A percentile compares a stretch with the other conserved stretches of the same genome.
Conservation (phyloP, 1,139 yeast genomes). For the Arxiozyma heterogenica region DNA sequence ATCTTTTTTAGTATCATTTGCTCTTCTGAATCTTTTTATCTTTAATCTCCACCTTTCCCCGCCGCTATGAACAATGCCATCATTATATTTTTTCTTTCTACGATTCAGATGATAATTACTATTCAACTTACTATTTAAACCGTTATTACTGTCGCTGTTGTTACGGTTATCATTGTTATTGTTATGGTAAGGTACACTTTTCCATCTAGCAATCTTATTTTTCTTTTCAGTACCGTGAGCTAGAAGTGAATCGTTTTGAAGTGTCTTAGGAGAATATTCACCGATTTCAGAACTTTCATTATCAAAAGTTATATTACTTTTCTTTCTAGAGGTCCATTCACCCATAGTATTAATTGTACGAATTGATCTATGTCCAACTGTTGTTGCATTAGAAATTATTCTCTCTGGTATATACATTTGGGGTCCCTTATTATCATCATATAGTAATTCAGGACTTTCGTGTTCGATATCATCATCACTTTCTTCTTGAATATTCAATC, state of each 20-base stretch:
- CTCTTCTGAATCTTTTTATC: slow-evolving; percentile 14
- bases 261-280: background rate
- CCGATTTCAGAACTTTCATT: background rate
- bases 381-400: slow-evolving; percentile 20
- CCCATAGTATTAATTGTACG: slow-evolving; percentile 25
- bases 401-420: slow-evolving; percentile 21
- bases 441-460: slow-evolving; percentile 5
- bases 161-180: background rate
- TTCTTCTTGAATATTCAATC: slow-evolving; percentile 5
- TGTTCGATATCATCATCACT: slow-evolving; percentile 1
- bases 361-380: slow-evolving; percentile 24
- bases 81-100: background rate
- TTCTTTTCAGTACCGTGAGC: slow-evolving; percentile 10
- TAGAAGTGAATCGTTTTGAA: background rate
- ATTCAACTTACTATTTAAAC: background rate
- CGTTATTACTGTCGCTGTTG: slow-evolving; percentile 7
- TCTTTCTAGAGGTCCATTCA: slow-evolving; percentile 21
- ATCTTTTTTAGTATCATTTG: slow-evolving; percentile 6
- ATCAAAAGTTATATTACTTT: slow-evolving; percentile 6
- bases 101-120: background rate
- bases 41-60: slow-evolving; percentile 16
- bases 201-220: slow-evolving; percentile 22
- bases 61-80: slow-evolving; percentile 2
- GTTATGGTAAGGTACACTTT: slow-evolving; percentile 18
- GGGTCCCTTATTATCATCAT: slow-evolving; percentile 12